phyloP scores from a whole-genome alignment of 1,139 yeast genomes.

The Pichia kudriavzevii region DNA sequence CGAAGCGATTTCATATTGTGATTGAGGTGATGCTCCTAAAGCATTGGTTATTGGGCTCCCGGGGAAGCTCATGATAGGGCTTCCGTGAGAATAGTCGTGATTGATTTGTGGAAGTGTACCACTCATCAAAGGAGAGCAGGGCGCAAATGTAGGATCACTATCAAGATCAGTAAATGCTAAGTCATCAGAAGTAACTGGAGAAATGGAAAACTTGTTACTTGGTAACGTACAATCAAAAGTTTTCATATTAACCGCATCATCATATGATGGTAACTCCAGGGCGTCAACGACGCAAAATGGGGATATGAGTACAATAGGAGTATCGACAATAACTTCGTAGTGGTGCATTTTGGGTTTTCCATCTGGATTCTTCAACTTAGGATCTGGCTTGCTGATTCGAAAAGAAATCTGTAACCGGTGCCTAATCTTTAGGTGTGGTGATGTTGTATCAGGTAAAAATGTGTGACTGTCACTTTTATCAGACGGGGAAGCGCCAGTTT shows the following conservation, averaged over 20 bases:
- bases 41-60: conserved; percentile 7
- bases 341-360: conserved; percentile 62
- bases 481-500: neutral
- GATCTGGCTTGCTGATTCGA: conserved; percentile 54
- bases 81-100: conserved; percentile 20
- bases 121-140: conserved; percentile 28
- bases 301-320: conserved; percentile 69
- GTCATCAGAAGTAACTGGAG: neutral
- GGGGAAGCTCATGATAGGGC: conserved; percentile 22
- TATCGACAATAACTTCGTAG: conserved; percentile 83
- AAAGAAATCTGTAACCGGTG: conserved; percentile 77
- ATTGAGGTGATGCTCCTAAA: conserved; percentile 1
- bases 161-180: conserved; percentile 1
- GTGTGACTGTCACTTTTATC: conserved; percentile 21
- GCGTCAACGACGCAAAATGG: conserved; percentile 64
- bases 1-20: too few relatives aligned
- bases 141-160: conserved; percentile 20
- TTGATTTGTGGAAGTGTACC: conserved; percentile 9
- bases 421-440: conserved; percentile 58
- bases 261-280: conserved; percentile 65
- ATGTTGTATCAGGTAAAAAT: conserved; percentile 61
- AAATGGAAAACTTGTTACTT: too few relatives aligned
- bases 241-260: conserved; percentile 23
- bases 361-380: conserved; percentile 32
- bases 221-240: conserved; percentile 16